These are phyloP conservation scores for Hyphodiscus hymeniophilus DNA, from an alignment of 495 filamentous ascomycete species.

Conservation along the genomic window DNA sequence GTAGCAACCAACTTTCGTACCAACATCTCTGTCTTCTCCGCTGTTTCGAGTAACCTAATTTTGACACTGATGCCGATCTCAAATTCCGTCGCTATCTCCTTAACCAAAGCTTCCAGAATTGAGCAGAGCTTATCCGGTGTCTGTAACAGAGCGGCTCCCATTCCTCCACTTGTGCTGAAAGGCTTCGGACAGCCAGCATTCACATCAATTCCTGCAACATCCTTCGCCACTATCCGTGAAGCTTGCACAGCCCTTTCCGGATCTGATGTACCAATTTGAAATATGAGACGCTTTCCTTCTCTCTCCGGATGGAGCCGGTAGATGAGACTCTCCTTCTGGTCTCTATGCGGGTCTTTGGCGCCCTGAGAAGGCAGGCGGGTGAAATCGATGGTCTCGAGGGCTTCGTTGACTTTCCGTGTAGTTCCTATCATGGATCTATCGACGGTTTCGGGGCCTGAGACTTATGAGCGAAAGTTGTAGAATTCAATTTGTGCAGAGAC, in stretches of 20 bases:
- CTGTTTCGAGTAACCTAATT: slow-evolving; percentile 77
- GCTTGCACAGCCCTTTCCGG: slow-evolving; percentile 76
- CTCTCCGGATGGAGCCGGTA: slow-evolving; percentile 72
- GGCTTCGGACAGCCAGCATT: slow-evolving; percentile 97
- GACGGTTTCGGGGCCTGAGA: slow-evolving; percentile 78
- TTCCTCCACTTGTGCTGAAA: slow-evolving; percentile 82
- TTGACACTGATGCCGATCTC: slow-evolving; percentile 92
- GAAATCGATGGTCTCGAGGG: slow-evolving; percentile 74
- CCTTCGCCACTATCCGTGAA: slow-evolving; percentile 68
- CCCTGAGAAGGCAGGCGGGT: slow-evolving; percentile 64
- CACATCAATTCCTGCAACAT: slow-evolving; percentile 91
- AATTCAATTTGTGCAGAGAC: too few species aligned
- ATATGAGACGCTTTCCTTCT: slow-evolving; percentile 68
- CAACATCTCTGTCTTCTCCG: slow-evolving; percentile 60
- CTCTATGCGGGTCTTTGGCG: slow-evolving; percentile 31
- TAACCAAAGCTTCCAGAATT: slow-evolving; percentile 75
- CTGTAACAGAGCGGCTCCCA: slow-evolving; percentile 84
- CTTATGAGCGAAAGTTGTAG: slow-evolving; percentile 4
- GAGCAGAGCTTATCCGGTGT: slow-evolving; percentile 73
- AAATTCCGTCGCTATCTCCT: slow-evolving; percentile 62
- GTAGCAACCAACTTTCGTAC: slow-evolving; percentile 70
- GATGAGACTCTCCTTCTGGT: slow-evolving; percentile 60
- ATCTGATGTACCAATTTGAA: slow-evolving; percentile 82
- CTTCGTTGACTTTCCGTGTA: slow-evolving; percentile 61
- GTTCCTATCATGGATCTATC: slow-evolving; percentile 86